Base-by-base conservation (phyloP, 352 stramenopile species). In the Pythium chondricola region DNA sequence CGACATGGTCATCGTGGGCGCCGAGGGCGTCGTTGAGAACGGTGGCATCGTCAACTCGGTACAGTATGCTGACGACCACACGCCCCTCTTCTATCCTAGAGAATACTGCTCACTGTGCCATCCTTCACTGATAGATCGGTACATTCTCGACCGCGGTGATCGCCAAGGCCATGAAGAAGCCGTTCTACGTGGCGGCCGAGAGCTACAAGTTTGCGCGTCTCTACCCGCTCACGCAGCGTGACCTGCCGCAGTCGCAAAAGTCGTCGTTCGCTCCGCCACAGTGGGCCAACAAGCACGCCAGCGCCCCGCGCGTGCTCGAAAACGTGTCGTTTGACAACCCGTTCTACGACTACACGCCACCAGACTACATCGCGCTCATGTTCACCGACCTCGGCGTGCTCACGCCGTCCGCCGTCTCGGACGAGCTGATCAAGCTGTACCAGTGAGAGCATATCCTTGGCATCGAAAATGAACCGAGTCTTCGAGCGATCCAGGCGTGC, bases 351-450 rank as follows among this genome's bases (percentile, higher is more conserved):
- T 99, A 98, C 71, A 99, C 96, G 26, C 95, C 96, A 17, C 90
- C 96, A 21, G 87, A 96, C 39, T 98, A 98, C 65, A 99, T 99
- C 63, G 97, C 93, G 22, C 74, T 99, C 38, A 88, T 99, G 48
- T 98, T 99, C 65, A 99, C 96, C 38, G 96, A 99, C 74, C 68
- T 98, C 8, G 96, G 96, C 20, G 95, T 98, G 8, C 74, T 99
- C 25, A 99, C 96, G 42, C 95, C 96, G 7, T 98, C 95, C 54
- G 96, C 96, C 25, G 95, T 99, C 38, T 98, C 95, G 18, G 95
- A 99, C 68, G 95, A 99, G 61, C 76, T 99, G 35, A 99, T 99
- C 76, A 94, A 97, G 52, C 69, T 99, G 50, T 98, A 98, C 77
- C 89, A 97, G 74, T 98, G 95, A 82, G n/a, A n/a, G n/a, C n/a